Base-by-base conservation (phyloP, 768 basidiomycete species). In the Mycena capillaripes region DNA sequence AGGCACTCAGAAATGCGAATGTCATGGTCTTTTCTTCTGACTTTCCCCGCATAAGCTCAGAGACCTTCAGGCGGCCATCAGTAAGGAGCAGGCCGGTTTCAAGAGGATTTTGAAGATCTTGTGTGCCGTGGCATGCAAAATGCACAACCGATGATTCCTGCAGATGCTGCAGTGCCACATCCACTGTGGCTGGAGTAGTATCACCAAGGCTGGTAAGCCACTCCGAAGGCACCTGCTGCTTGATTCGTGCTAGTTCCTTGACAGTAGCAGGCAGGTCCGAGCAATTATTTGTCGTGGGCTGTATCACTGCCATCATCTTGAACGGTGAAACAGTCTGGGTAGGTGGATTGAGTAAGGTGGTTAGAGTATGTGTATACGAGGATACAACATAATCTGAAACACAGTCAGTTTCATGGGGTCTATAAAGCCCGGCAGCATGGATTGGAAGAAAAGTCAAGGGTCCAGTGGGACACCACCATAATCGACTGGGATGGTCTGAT, bases 1-100 rank as follows among this genome's bases (percentile, higher is more conserved):
- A 83, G 9, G 82, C 82, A 27, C 78, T 79, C 12, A 83, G 75
- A 48, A 81, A 82, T 4, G 81, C 81, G 6, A 83, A 66, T 2
- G 52, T 59, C 52, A 55, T 63, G 25, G 16, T n/a, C 38, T 64
- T 36, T 21, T 30, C 4, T 11, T 36, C 12, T 7, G 1, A 2
- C 16, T 10, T 48, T 42, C 19, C 38, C 65, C 75, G 38, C 69
- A 82, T 79, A 16, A 82, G 73, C 25, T 71, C 71, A 0, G 78
- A 74, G 4, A 81, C 40, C n/a, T 29, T 30, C 6, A 75, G 57
- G 40, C 48, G 30, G 25, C 74, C 73, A 63, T 78, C 74, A 42
- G 72, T 70, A 19, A 78, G 44, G 8, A 71, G 4, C 4, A 64
- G 34, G 3, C 46, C 63, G 21, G 23, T 64, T 8, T 53, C 44